Percentiles rank a stretch among this genome's conserved stretches.
These are phyloP conservation scores for Boeremia exigua DNA, from an alignment of 2,329 filamentous ascomycete species.

Conservation along the genomic window DNA sequence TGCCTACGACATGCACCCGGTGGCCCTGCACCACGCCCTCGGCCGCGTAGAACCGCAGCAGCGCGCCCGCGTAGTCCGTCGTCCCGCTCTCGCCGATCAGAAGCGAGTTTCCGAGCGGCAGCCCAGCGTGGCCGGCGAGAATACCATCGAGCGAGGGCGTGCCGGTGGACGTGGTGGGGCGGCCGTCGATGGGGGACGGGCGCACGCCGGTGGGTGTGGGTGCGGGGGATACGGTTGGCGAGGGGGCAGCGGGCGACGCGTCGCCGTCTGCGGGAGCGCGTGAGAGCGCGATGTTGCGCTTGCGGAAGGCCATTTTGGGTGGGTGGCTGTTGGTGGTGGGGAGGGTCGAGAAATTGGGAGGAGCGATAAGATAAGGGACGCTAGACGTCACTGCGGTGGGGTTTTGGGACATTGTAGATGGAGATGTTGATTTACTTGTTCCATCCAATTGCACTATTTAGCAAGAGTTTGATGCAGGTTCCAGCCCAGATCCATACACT, in stretches of 20 bases:
- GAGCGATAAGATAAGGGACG: conserved; percentile 8
- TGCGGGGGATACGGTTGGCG: conserved; percentile 20
- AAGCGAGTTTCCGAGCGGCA: conserved; percentile 80
- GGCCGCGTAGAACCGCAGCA: conserved; percentile 88
- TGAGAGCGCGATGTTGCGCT: conserved; percentile 67
- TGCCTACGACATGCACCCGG: conserved; percentile 81
- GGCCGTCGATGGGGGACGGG: conserved; percentile 87
- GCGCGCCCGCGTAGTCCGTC: conserved; percentile 86
- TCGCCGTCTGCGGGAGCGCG: conserved; percentile 36
- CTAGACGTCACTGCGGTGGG: conserved; percentile 2
- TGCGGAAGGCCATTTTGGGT: conserved; percentile 68
- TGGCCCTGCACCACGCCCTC: conserved; percentile 94
- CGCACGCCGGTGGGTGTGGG: conserved; percentile 62
- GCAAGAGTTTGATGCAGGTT: no score
- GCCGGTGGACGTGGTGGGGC: conserved; percentile 88
- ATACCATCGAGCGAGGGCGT: conserved; percentile 84
- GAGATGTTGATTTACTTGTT: no score
- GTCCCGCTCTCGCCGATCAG: conserved; percentile 88
- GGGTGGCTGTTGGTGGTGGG: conserved; percentile 1
- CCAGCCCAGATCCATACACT: no score
- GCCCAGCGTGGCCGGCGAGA: conserved; percentile 83
- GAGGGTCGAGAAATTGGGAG: conserved; percentile 9
- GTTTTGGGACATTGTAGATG: no score
- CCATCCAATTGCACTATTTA: no score
- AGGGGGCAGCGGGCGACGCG: conserved; percentile 16